Evolutionary conservation across 2,329 filamentous ascomycete species (phyloP), one percentile per base, ranked within the genome.

Genomic region (Cladosporium oxysporum): DNA sequence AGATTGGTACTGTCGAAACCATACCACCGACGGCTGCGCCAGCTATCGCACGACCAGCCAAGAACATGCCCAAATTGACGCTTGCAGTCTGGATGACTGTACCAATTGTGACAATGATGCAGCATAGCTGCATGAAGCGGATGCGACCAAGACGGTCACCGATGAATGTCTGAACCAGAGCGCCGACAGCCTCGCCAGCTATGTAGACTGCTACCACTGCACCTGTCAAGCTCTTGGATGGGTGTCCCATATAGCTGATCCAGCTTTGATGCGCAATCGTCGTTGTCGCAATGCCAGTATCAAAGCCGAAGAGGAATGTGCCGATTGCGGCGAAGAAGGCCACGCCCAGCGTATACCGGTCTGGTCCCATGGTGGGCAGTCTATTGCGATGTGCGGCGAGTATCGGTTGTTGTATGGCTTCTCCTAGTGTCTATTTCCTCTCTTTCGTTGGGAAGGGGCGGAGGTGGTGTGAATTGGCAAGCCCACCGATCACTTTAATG

Each of bases 1-100:
- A 93, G 67, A 93, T 83, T 74, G 93, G 91, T 77, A 93, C 88
- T 73, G 92, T 88, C 72, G 91, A 90, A 8, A 90, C 92, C 72
- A 91, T 90, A 76, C 92, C 92, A 75, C 91, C 91, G 72, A 93
- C 90, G 83, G 91, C 91, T 65, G 92, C 77, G 76, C 91, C 91
- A 59, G 90, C 88, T 72, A 94, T 80, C 64, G 93, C 80, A 83
- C 91, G 90, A 76, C 91, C 91, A 66, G 86, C 85, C 21, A 91
- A 88, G 67, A 93, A 87, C 68, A 87, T 82, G 65, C 83, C 86
- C 11, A 90, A 81, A 37, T 83, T 81, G 62, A 82, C 77, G 44
- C 72, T 73, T 61, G 83, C 81, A 60, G 88, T 88, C 81, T 93
- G 90, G 57, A 93, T 81, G 67, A 88, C 76, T 28, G 88, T 85